Evolutionary conservation across 495 filamentous ascomycete genomes (phyloP).

Genomic region (Tuber umbilicatum): DNA sequence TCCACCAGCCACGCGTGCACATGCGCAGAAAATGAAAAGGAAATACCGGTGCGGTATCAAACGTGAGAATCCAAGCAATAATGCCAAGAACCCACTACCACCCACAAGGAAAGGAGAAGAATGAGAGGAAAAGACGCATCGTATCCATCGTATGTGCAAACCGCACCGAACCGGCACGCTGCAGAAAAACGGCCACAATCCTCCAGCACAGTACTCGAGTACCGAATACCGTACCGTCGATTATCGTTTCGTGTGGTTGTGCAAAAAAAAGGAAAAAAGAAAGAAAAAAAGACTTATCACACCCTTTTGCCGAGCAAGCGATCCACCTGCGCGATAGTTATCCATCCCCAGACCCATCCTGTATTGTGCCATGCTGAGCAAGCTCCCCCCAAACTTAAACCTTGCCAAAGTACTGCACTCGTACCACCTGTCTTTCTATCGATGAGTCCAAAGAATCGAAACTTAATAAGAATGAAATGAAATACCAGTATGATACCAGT

Average conservation of each 20-base stretch:
- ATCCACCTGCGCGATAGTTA: not conserved
- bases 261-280: not conserved
- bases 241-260: not conserved
- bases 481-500: not conserved
- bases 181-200: not conserved
- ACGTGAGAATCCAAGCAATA: not conserved
- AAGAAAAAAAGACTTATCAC: not conserved
- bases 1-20: not conserved
- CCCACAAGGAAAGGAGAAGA: not conserved
- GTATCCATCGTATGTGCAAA: not conserved
- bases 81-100: not conserved
- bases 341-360: not conserved
- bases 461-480: not conserved
- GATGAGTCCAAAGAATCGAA: not conserved
- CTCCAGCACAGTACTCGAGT: not conserved
- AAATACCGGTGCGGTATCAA: not conserved
- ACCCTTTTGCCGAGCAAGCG: not conserved
- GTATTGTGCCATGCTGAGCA: not conserved
- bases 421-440: not conserved
- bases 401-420: not conserved
- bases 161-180: not conserved
- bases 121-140: not conserved
- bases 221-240: not conserved
- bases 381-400: not conserved
- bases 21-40: not conserved